Evolutionary conservation across 1,284 basidiomycete genomes (phyloP), one percentile per base, ranked within the genome.

Genomic region (Pterulicium gracile): DNA sequence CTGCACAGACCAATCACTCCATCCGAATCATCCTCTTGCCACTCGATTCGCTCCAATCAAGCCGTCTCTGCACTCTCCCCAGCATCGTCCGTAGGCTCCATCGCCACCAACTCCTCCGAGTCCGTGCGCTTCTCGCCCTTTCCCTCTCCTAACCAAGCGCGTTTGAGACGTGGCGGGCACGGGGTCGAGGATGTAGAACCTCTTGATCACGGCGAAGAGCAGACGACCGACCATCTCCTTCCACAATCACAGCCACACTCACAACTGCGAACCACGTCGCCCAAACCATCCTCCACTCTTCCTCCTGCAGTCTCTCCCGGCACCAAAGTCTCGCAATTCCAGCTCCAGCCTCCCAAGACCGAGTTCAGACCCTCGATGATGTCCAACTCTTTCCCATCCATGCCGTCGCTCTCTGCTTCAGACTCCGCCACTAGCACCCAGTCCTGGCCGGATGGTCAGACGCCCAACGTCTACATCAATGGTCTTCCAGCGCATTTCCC

Each of bases 401-500:
- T 32, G 27, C 27, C 27, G 7, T 32, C 27, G 10, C n/a, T 32
- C 10, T 10, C 27, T 32, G 27, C 27, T 32, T 32, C 27, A n/a
- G 27, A 32, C n/a, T 32, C 27, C 27, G n/a, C 27, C n/a, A 32
- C 27, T 32, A 32, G 27, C n/a, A n/a, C 27, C n/a, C 27, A 32
- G 27, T 32, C 27, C n/a, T 7, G 10, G 27, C n/a, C 7, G 7
- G 10, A 32, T 7, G 10, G n/a, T 10, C 27, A 32, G 27, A 73
- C 75, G 1, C 73, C 79, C 0, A 81, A 81, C 51, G 76, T 81
- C 2, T 81, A 81, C 55, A 79, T 81, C 58, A 81, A 81, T 54
- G 79, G 79, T 3, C 67, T 81, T 3, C 78, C 77, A 1, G 74
- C 79, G 7, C 70, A 79, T 57, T 81, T 68, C 54, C 73, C 77